phyloP scores from a whole-genome alignment of 176 grass and related monocot species.

The Oryza rufipogon region DNA sequence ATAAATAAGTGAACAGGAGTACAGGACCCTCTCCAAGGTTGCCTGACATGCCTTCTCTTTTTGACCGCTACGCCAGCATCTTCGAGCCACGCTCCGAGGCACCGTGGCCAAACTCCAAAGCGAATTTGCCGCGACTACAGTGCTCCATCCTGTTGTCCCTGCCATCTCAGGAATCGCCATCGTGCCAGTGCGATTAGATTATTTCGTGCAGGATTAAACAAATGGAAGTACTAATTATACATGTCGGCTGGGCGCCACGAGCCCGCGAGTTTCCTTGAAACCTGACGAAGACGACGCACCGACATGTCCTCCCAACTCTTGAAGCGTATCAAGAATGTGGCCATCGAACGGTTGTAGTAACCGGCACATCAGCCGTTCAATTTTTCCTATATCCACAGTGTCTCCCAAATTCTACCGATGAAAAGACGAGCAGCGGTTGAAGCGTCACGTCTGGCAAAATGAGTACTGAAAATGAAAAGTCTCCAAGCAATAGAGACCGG shows the following conservation, averaged over 20 bases:
- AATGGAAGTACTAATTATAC: constrained; percentile 29
- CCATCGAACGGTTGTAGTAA: neutral
- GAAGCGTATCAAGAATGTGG: constrained; percentile 17
- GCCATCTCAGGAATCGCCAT: constrained; percentile 18
- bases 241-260: constrained; percentile 28
- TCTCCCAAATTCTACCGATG: neutral
- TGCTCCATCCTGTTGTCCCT: neutral
- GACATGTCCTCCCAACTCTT: constrained; percentile 11
- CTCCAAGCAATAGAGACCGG: neutral
- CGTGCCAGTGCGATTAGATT: neutral
- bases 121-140: constrained; percentile 3
- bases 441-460: constrained; percentile 24
- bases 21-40: neutral
- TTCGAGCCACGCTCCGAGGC: neutral
- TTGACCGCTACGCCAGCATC: constrained; percentile 11
- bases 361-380: neutral
- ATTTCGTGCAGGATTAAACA: neutral
- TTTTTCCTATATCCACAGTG: neutral
- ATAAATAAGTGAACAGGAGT: too few relatives aligned
- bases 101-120: constrained; percentile 13
- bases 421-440: neutral
- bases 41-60: neutral
- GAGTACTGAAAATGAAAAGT: neutral
- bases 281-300: constrained; percentile 27
- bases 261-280: constrained; percentile 25